These are phyloP conservation scores for Metschnikowia picachoensis DNA, from an alignment of 805 yeast genomes.

Conservation along the genomic window DNA sequence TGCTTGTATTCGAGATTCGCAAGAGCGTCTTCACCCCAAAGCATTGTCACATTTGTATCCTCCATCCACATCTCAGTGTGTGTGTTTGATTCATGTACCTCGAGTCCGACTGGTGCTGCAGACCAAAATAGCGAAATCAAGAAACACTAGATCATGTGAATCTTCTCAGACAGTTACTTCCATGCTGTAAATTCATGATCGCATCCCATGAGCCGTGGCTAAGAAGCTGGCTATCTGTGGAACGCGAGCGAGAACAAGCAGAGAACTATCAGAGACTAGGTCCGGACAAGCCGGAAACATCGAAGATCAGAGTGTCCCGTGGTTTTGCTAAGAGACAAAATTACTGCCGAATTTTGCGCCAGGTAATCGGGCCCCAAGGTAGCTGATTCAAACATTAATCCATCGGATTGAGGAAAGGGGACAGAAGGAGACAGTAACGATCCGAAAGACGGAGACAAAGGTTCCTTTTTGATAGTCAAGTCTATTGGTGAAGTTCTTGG, in stretches of 20 bases:
- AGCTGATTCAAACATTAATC: constrained; percentile 15
- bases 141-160: not conserved
- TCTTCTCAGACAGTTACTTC: constrained; percentile 25
- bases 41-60: constrained; percentile 5
- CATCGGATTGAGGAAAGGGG: constrained; percentile 6
- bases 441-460: constrained; percentile 6
- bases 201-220: constrained; percentile 14
- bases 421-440: constrained; percentile 1
- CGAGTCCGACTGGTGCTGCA: constrained; percentile 40
- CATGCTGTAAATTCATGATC: constrained; percentile 27
- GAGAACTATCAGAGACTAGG: constrained; percentile 21
- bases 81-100: constrained; percentile 20
- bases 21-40: constrained; percentile 7
- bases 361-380: constrained; percentile 26
- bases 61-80: constrained; percentile 10
- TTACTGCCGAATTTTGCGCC: constrained; percentile 48
- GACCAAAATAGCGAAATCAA: constrained; percentile 23
- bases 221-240: constrained; percentile 3
- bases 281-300: constrained; percentile 9
- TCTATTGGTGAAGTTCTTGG: constrained; percentile 39
- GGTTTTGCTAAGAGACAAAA: constrained; percentile 27
- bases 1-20: constrained; percentile 7
- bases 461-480: constrained; percentile 28
- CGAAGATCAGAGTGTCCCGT: not conserved
- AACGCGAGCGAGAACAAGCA: constrained; percentile 22